Evolutionary conservation across 1,284 basidiomycete genomes (phyloP), one percentile per base, ranked within the genome.

Genomic region (Schizophyllum amplum): DNA sequence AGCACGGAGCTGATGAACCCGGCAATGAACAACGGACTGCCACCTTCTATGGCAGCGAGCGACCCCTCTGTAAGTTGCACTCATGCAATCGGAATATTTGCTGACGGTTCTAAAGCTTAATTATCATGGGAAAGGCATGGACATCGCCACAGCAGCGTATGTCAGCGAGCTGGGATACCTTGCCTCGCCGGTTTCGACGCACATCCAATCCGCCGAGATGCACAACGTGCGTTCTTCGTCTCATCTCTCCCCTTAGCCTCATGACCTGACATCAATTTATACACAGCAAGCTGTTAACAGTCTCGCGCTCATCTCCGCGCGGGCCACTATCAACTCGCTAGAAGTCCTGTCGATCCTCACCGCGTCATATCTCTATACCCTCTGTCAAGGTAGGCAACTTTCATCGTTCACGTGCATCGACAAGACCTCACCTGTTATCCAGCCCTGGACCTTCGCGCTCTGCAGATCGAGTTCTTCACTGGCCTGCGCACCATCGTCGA

Each of bases 121-220:
- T 71, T 94, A 92, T 69, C 87, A 88, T 64, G 80, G 77, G 42
- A 95, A 95, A 71, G 92, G 92, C 4, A 72, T 93, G 54, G 92
- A 95, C 67, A 94, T 94, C 61, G 89, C 86, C 42, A 81, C 82
- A 11, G 90, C 91, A 1, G 84, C 90, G 0, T 93, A 93, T 65
- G 80, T 86, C 2, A 80, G 84, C 26, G 92, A 94, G 71, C 78
- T 94, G 25, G 91, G 90, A 20, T 86, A 82, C 68, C 81, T 93
- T 20, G 91, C 91, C 3, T 86, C 82, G 67, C 91, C 92, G 0
- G 91, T 94, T 1, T 88, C 87, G 9, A 91, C 91, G 4, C 90
- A 91, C 66, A 83, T 92, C 24, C 89, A 93, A 65, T 87, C 85
- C 3, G 90, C 90, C 6, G 47, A 49, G 22, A 49, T 49, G 27